Percentiles rank a stretch among this genome's conserved stretches.
Conservation (phyloP, 2,329 filamentous ascomycete genomes). For the Aspergillus japonicus region DNA sequence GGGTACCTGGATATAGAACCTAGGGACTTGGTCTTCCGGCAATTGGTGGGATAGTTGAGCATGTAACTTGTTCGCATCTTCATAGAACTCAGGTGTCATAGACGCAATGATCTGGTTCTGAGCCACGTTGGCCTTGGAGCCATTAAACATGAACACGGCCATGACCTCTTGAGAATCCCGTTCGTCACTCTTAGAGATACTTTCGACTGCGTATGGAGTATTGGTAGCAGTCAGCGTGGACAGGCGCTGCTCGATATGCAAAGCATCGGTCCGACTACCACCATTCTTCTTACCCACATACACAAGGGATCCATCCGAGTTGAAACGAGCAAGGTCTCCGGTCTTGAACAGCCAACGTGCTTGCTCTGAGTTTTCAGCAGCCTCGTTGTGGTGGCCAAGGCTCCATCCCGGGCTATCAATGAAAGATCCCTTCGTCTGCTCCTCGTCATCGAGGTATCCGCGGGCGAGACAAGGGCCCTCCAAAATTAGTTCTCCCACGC, state of each 20-base stretch:
- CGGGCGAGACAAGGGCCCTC: slow-evolving; percentile 52
- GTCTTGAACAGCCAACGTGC: slow-evolving; percentile 34
- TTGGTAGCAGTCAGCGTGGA: slow-evolving; percentile 15
- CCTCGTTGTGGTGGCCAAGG: slow-evolving; percentile 22
- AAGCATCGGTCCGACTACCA: slow-evolving; percentile 5
- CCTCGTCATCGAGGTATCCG: slow-evolving; percentile 56
- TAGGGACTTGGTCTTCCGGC: slow-evolving; percentile 37
- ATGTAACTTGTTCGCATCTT: slow-evolving; percentile 17
- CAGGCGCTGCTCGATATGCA: slow-evolving; percentile 18
- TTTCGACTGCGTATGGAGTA: slow-evolving; percentile 22
- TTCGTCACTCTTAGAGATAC: slow-evolving; percentile 8
- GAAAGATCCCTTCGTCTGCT: slow-evolving; percentile 54
- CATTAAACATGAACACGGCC: slow-evolving; percentile 24
- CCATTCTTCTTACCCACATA: slow-evolving; percentile 34
- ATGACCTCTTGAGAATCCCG: slow-evolving; percentile 1
- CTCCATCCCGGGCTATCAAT: slow-evolving; percentile 43
- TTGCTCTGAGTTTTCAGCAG: neutral
- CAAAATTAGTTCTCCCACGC: slow-evolving; percentile 24
- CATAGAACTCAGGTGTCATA: slow-evolving; percentile 16
- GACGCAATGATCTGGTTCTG: slow-evolving; percentile 12
- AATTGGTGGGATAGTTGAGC: slow-evolving; percentile 25
- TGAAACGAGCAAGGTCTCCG: slow-evolving; percentile 40
- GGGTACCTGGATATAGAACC: slow-evolving; percentile 33
- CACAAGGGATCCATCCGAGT: slow-evolving; percentile 34
- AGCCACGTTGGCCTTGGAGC: neutral